A percentile compares a stretch with the other conserved stretches of the same genome.
Evolutionary conservation across 306 rosid genomes (phyloP).

Genomic region (Sophora flavescens): DNA sequence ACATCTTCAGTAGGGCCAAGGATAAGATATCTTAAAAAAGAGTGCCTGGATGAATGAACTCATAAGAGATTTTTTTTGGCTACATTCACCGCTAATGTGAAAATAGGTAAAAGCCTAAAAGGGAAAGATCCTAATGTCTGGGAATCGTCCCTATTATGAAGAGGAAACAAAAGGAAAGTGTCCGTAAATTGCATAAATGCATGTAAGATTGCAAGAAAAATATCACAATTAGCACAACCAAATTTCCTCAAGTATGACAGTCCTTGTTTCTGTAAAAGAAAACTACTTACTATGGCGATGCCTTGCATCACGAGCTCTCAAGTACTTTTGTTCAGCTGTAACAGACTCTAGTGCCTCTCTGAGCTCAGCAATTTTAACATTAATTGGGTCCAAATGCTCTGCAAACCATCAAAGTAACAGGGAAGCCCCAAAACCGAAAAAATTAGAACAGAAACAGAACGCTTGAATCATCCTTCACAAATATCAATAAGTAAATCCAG

Average conservation of each 20-base stretch:
- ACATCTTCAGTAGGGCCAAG: neutral
- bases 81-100: neutral
- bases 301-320: slow-evolving; percentile 92
- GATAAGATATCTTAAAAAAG: neutral
- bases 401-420: slow-evolving; percentile 47
- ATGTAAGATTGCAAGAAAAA: slow-evolving; percentile 21
- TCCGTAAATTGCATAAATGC: neutral
- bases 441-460: neutral
- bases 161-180: neutral
- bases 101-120: neutral
- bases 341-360: slow-evolving; percentile 96
- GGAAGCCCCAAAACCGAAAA: neutral
- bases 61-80: neutral
- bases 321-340: slow-evolving; percentile 91
- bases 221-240: slow-evolving; percentile 19
- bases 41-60: neutral
- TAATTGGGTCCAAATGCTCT: slow-evolving; percentile 99
- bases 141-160: neutral
- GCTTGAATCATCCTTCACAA: slow-evolving; percentile 25
- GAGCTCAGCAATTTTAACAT: slow-evolving; percentile 98
- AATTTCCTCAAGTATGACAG: slow-evolving; percentile 12
- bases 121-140: neutral
- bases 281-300: slow-evolving; percentile 94
- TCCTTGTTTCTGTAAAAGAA: slow-evolving; percentile 9
- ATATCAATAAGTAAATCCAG: neutral